Evolutionary conservation across 192 early-diverging fungal genomes (phyloP), one percentile per base, ranked within the genome.

Genomic region (Backusella mclennaniae): DNA sequence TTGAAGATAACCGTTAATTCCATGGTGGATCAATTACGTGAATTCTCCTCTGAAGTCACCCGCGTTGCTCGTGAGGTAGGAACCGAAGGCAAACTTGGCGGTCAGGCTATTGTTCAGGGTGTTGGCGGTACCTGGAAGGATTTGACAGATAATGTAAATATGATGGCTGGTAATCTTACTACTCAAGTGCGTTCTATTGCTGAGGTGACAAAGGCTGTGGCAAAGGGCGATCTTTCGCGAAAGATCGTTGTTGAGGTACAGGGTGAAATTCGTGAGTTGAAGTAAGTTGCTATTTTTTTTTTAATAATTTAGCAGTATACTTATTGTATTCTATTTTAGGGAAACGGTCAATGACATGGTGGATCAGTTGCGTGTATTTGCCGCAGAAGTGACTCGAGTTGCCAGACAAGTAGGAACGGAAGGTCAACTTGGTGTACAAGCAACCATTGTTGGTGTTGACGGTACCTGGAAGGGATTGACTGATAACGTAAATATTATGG

Each of bases 61-160:
- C 89, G 92, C 42, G 91, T 93, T 3, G 92, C 91, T 11, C 80
- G 84, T 8, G 90, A 92, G 71, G 92, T 92, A 35, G 92, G 91
- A 11, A 91, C 90, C 76, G 86, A 91, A 63, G 92, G 92, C 2
- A 83, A 81, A 41, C 78, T 93, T 7, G 92, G 91, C n/a, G 87
- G 85, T 0, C 90, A 90, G 76, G 90, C 87, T 7, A 87, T 89
- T 67, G 82, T 82, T 38, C 67, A 69, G 21, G 67, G 21, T 21
- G 67, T 69, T 7, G 67, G 19, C 23, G 67, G 67, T 69, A 69
- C 67, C 9, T 69, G 67, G 67, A 69, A 69, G 3, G 67, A 69
- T 36, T 39, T 69, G n/a, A 69, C 67, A n/a, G 67, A 69, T 36
- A 69, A 69, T 38, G 67, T 69, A 3, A 69, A 69, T 6, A 69